Evolutionary conservation across 345 rosid genomes (phyloP).

Genomic region (Eucalyptus decipiens): DNA sequence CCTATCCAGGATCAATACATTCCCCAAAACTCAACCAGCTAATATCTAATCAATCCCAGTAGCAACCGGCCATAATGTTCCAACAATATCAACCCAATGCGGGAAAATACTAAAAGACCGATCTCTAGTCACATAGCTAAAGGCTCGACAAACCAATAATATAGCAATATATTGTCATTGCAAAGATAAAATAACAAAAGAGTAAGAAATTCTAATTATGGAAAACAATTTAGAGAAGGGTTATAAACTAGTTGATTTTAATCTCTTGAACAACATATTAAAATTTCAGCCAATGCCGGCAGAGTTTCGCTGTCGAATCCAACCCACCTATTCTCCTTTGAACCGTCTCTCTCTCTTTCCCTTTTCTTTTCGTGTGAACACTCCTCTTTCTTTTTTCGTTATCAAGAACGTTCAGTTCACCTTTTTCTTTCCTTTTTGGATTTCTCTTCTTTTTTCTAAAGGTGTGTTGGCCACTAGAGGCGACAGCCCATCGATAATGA

Average conservation of each 20-base stretch:
- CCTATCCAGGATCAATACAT: background rate
- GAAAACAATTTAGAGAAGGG: background rate
- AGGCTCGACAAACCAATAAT: background rate
- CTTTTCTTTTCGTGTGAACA: background rate
- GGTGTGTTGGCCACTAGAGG: background rate
- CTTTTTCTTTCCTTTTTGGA: background rate
- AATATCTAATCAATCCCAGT: background rate
- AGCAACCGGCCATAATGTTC: background rate
- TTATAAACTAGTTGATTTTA: background rate
- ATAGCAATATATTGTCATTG: accelerated
- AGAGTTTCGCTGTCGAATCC: background rate
- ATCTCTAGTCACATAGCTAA: background rate
- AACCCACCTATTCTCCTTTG: background rate
- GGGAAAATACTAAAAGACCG: background rate
- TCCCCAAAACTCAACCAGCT: background rate
- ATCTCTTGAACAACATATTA: background rate
- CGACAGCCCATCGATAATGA: background rate
- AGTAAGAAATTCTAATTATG: background rate
- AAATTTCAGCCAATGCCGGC: background rate
- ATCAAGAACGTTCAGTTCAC: background rate
- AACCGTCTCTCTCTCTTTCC: background rate
- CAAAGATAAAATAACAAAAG: background rate
- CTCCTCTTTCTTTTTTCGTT: background rate
- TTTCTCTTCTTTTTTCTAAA: background rate
- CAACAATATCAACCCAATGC: background rate